Evolutionary conservation across 768 basidiomycete species (phyloP), one percentile per base, ranked within the genome.

Genomic region (Piloderma croceum): DNA sequence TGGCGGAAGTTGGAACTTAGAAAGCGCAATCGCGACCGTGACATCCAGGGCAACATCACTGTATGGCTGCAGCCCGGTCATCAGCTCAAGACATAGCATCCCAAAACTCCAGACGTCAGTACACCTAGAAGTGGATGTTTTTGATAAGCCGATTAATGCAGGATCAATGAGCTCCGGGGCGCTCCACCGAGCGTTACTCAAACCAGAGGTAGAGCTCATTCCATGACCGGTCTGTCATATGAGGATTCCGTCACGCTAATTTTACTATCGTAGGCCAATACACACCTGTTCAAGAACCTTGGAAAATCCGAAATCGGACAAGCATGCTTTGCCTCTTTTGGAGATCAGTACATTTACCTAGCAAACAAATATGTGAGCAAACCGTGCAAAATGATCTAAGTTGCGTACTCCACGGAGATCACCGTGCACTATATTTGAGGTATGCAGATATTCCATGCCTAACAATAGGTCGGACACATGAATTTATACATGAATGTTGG

Each of bases 21-120:
- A 54, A 22, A 73, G 45, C 23, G 58, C 62, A 15, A 59, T 54
- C 4, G 64, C 42, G n/a, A 74, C 63, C 7, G 50, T 53, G 12
- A 59, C 52, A 39, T 69, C 63, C 21, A 57, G 53, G 19, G 43
- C 34, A 17, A 64, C 53, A 29, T 58, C 50, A 31, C 45, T 48
- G 52, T 60, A 73, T 6, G 72, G 71, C 20, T 54, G 53, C 17
- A 67, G 52, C 2, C 68, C 69, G 15, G 68, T 69, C 38, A 73
- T 58, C 17, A 76, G 36, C 50, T 76, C 74, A 31, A 71, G 54
- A 42, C 66, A 68, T 5, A 70, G 51, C 65, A 74, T 73, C 9
- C 60, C 71, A 45, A 72, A 71, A 22, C 68, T 68, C 74, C 74
- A 74, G 6, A 73, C 61, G 48, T 74, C 71, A 5, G 68, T 69